These are phyloP conservation scores for Amaranthus tricolor DNA, from an alignment of 179 eudicot species.

Conservation along the genomic window DNA sequence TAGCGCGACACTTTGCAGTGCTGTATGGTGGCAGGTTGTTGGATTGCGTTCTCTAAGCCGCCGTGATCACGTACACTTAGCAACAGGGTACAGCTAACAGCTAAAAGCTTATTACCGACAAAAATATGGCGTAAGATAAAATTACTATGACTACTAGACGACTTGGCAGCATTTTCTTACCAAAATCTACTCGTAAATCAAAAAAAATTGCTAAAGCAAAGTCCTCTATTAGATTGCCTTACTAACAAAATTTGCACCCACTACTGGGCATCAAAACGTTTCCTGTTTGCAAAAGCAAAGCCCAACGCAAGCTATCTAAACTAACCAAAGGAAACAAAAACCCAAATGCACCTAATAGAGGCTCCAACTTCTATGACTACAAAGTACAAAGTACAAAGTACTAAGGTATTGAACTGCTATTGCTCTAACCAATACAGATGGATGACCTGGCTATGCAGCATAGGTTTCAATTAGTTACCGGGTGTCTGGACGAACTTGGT, in stretches of 20 bases:
- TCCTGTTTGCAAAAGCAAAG: too few species aligned
- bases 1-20: too few species aligned
- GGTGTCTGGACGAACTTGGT: not conserved
- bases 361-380: not conserved
- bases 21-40: conserved; percentile 32
- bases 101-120: too few species aligned
- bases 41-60: conserved; percentile 41
- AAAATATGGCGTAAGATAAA: too few species aligned
- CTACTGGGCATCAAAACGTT: not conserved
- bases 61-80: conserved; percentile 49
- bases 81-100: conserved; percentile 15
- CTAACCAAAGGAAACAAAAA: not conserved
- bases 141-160: too few species aligned
- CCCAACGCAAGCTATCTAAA: too few species aligned
- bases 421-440: not conserved
- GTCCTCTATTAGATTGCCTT: too few species aligned
- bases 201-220: too few species aligned
- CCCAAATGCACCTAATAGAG: not conserved
- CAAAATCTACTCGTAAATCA: too few species aligned
- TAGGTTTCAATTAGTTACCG: not conserved
- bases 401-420: not conserved
- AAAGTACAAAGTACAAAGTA: not conserved
- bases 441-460: not conserved
- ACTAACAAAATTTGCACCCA: not conserved
- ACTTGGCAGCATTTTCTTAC: too few species aligned